Evolutionary conservation across 164 flowering plant genomes (phyloP).

Genomic region (Magnolia kwangsiensis): DNA sequence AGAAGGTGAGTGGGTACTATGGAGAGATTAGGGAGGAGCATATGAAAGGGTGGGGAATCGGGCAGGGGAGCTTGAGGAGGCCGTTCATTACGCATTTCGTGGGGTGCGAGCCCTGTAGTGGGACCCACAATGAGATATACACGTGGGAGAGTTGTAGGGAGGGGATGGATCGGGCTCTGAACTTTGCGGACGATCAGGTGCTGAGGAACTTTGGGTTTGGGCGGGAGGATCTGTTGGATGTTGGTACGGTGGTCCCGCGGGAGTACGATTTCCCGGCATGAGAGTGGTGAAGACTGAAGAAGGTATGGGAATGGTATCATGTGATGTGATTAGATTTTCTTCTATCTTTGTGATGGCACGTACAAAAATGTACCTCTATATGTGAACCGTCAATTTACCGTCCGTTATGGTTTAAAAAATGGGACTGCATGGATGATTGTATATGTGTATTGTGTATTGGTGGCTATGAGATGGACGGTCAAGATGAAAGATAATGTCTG

Average conservation of each 20-base stretch:
- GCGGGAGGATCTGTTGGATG: slow-evolving; percentile 43
- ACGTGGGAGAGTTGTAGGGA: slow-evolving; percentile 58
- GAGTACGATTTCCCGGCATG: slow-evolving; percentile 45
- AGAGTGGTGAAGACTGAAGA: background rate
- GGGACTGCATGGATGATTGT: no score
- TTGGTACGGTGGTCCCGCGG: slow-evolving; percentile 36
- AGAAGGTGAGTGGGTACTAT: slow-evolving; percentile 56
- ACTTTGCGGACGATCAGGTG: slow-evolving; percentile 93
- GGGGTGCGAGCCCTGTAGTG: slow-evolving; percentile 96
- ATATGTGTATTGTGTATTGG: no score
- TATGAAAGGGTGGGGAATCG: slow-evolving; percentile 43
- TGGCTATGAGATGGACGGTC: no score
- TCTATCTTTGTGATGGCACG: no score
- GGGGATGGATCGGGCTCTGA: slow-evolving; percentile 66
- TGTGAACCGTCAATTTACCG: no score
- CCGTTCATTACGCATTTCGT: slow-evolving; percentile 94
- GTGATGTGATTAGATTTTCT: no score
- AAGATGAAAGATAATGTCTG: no score
- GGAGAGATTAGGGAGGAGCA: slow-evolving; percentile 44
- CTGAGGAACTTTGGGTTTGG: slow-evolving; percentile 62
- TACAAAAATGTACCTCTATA: no score
- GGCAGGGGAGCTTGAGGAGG: slow-evolving; percentile 44
- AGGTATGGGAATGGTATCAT: no score
- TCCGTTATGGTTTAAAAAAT: no score
- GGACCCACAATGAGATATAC: slow-evolving; percentile 69